Evolutionary conservation across 2,329 filamentous ascomycete species (phyloP), one percentile per base, ranked within the genome.

Genomic region (Colletotrichum phormii): DNA sequence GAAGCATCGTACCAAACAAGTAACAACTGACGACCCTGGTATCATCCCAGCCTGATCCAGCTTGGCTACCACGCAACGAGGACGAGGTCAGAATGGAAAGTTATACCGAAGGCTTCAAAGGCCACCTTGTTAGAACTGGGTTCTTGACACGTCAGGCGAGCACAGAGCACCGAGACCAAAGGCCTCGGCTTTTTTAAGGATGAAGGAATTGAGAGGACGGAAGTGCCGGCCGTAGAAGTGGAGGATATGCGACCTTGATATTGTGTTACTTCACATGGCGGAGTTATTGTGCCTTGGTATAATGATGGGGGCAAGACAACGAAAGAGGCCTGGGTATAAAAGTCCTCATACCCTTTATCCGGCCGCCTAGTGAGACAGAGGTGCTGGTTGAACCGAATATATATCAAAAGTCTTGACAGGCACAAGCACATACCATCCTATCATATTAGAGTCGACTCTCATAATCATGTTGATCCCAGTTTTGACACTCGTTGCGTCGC

Each of bases 401-500:
- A 22, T 9, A 49, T 22, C 18, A 49, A 49, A n/a, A 49, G 37
- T 49, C 18, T n/a, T 49, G 42, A 49, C 18, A 49, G 42, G 18
- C 18, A 49, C 42, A 49, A 22, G 18, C 42, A 49, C 42, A 22
- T 22, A 49, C 8, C 18, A 22, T 22, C 42, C 9, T 49, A 49
- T 4, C 42, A 22, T 49, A 8, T 11, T 22, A 18, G 18, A 49
- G 42, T 4, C 18, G 18, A 1, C 42, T 49, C 42, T 22, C 18
- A 11, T 49, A 51, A 64, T 51, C 37, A 69, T 69, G 67, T 42
- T 64, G 29, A 26, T 59, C n/a, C 60, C 60, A 29, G 2, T 49
- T 15, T 46, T 69, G 4, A 59, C 67, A 35, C 53, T 69, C 3
- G 26, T 69, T 69, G 67, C 60, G 35, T 64, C 51, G 8, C 53